These are phyloP conservation scores for Candida ponderosae DNA, from an alignment of 805 yeast species.

Conservation along the genomic window DNA sequence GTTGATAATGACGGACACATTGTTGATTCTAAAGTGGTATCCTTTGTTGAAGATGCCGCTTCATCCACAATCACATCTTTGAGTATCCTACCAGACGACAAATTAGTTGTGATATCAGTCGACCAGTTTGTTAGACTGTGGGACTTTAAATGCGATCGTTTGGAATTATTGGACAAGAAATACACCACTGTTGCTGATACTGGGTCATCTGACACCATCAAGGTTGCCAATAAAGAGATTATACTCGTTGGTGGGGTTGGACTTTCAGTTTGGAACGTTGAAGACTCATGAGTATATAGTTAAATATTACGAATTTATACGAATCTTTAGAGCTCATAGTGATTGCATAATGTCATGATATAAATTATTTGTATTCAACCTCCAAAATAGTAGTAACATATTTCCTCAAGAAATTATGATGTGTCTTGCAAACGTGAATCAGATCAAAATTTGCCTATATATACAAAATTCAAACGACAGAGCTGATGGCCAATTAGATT, in stretches of 20 bases:
- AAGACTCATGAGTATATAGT: too few species aligned
- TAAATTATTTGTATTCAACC: background rate
- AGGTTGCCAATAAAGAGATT: slow-evolving; percentile 19
- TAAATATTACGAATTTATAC: too few species aligned
- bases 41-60: slow-evolving; percentile 54
- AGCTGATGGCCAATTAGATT: too few species aligned
- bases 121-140: slow-evolving; percentile 75
- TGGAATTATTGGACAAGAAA: slow-evolving; percentile 28
- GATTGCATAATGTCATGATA: background rate
- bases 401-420: too few species aligned
- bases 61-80: slow-evolving; percentile 81
- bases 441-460: too few species aligned
- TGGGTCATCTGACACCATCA: slow-evolving; percentile 52
- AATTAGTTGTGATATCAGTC: slow-evolving; percentile 60
- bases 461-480: too few species aligned
- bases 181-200: slow-evolving; percentile 90
- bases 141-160: slow-evolving; percentile 26
- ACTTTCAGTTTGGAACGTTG: slow-evolving; percentile 42
- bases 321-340: too few species aligned
- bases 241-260: slow-evolving; percentile 79
- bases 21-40: slow-evolving; percentile 19
- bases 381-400: background rate
- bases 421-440: too few species aligned
- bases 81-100: slow-evolving; percentile 22
- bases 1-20: slow-evolving; percentile 13